Evolutionary conservation across 805 yeast species (phyloP), one percentile per base, ranked within the genome.

Genomic region (Saccharomycopsis sp.): DNA sequence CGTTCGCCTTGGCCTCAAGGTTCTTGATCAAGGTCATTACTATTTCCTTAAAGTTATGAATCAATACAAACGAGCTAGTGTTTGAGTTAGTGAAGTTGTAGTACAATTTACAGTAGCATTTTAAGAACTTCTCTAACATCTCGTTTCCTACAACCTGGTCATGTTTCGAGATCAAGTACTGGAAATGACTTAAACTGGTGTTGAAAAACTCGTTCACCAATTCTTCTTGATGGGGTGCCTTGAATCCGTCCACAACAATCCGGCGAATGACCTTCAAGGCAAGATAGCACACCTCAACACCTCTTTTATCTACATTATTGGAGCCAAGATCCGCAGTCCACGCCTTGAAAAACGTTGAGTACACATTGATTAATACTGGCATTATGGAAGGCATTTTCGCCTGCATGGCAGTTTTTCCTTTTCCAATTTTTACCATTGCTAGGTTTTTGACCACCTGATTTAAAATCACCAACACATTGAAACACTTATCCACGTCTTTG

Each of bases 361-460:
- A 91, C 55, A 85, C 72, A 58, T 82, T 79, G 23, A 84, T 78
- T 44, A 90, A 69, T 1, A 81, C 72, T 0, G 86, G 83, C 8
- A 85, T 76, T 1, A 92, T 71, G 2, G 81, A 70, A 0, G 89
- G 89, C 0, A 88, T 80, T 61, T 87, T 84, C 54, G 81, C 74
- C 68, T 87, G 94, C 80, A 91, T 78, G 0, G 90, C 89, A 22
- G 85, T 84, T 65, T 88, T 80, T 1, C 93, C 83, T 62, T 89
- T 80, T 3, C 98, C 98, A 41, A 93, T 88, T 64, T 92, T 44
- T 1, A 92, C 91, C 57, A 86, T 74, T 0, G 92, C 78, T 24
- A 93, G 71, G 2, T 80, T 76, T 70, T 94, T 94, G 62, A 92
- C 77, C 2, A 89, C 77, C 69, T 91, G 96, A 69, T 89, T 89